A percentile compares a stretch with the other conserved stretches of the same genome.
Evolutionary conservation across 176 grass and related monocot species (phyloP).

Genomic region (Carex parvula): DNA sequence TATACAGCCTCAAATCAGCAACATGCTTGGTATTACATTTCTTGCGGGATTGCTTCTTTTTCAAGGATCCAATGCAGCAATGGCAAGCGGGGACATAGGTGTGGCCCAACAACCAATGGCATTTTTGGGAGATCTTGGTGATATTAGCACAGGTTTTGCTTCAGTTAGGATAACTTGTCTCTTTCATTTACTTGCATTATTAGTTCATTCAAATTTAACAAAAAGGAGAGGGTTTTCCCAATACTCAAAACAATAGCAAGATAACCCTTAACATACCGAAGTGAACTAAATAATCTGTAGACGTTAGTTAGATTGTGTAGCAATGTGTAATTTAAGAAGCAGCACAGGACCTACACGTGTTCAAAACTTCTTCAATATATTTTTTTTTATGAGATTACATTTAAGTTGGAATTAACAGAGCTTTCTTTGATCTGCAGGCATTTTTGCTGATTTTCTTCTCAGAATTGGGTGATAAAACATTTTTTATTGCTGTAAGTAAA

Average conservation of each 20-base stretch:
- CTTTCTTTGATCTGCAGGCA: conserved; percentile 53
- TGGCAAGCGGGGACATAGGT: conserved; percentile 53
- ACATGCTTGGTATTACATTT: conserved; percentile 37
- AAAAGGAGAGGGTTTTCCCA: neutral
- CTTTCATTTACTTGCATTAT: conserved; percentile 21
- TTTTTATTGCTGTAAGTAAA: conserved; percentile 87
- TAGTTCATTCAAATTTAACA: neutral
- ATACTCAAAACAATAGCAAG: neutral
- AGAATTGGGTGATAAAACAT: conserved; percentile 93
- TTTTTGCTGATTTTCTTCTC: conserved; percentile 98
- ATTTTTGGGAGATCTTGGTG: conserved; percentile 67
- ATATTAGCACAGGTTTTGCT: conserved; percentile 93
- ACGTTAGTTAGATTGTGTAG: neutral
- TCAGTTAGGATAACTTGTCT: conserved; percentile 78
- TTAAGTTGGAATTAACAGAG: neutral
- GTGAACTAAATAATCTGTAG: neutral
- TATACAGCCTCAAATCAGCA: conserved; percentile 18
- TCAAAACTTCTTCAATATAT: neutral
- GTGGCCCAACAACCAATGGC: conserved; percentile 40
- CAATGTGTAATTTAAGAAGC: neutral
- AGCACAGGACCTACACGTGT: neutral
- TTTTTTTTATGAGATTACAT: neutral
- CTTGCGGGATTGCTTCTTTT: conserved; percentile 38
- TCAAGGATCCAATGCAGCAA: conserved; percentile 53
- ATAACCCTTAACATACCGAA: neutral